These are phyloP conservation scores for Arthrobotrys conoides DNA, from an alignment of 2,329 filamentous ascomycete genomes.

Conservation along the genomic window DNA sequence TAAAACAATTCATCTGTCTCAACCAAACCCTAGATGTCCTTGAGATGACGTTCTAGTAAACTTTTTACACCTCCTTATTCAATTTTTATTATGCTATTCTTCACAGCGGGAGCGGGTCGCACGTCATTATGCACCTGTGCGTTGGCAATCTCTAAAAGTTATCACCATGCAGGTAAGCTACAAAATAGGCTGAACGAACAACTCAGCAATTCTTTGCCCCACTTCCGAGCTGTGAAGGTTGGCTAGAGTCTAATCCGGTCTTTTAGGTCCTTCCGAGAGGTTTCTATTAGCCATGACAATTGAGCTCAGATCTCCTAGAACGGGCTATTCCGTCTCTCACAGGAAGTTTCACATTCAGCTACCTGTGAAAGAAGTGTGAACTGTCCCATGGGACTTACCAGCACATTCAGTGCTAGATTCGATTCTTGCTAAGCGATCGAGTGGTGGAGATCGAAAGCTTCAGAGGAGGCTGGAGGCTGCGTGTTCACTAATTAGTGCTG, in stretches of 20 bases:
- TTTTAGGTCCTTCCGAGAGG: conserved; percentile 17
- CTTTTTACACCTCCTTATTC: conserved; percentile 29
- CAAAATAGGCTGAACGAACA: conserved; percentile 57
- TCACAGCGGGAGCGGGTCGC: conserved; percentile 59
- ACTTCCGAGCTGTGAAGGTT: background rate
- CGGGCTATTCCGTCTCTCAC: conserved; percentile 26
- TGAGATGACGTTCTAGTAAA: conserved; percentile 50
- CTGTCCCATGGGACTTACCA: conserved; percentile 1
- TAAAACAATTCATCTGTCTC: conserved; percentile 36
- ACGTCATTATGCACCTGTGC: conserved; percentile 61
- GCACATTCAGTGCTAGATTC: background rate
- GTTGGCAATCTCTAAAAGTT: conserved; percentile 48
- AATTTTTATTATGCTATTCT: conserved; percentile 44
- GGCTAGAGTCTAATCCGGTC: conserved; percentile 24
- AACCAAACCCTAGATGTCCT: conserved; percentile 24
- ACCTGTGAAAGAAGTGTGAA: background rate
- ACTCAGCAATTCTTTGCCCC: conserved; percentile 48
- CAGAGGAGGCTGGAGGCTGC: conserved; percentile 3
- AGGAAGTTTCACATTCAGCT: conserved; percentile 27
- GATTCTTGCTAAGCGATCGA: background rate
- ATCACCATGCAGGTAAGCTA: conserved; percentile 57
- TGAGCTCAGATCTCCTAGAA: conserved; percentile 1
- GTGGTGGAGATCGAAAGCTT: conserved; percentile 8
- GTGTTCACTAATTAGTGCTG: background rate
- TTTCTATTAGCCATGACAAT: conserved; percentile 18